Conservation (phyloP, 345 rosid species). For the Balakata baccata region DNA sequence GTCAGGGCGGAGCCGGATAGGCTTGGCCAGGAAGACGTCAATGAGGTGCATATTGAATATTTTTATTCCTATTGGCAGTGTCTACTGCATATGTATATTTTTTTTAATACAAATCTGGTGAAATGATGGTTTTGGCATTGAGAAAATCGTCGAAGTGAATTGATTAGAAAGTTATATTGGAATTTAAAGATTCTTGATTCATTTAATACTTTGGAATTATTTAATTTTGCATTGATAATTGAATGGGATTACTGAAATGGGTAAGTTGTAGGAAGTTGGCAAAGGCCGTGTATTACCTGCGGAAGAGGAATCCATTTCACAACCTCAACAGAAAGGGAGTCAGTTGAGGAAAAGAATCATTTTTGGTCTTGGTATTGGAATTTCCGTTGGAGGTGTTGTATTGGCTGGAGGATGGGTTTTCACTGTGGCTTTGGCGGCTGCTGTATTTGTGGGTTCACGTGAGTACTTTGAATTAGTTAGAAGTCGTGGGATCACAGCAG, state of each 20-base stretch:
- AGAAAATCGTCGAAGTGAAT: neutral
- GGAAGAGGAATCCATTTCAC: constrained; percentile 32
- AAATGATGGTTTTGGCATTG: neutral
- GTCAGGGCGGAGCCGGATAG: constrained; percentile 49
- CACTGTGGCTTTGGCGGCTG: constrained; percentile 54
- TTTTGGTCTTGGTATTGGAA: constrained; percentile 78
- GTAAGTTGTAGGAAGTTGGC: constrained; percentile 47
- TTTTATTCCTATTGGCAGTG: neutral
- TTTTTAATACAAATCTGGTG: neutral
- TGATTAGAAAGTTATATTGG: neutral
- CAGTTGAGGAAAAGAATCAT: constrained; percentile 64
- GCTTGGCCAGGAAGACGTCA: constrained; percentile 37
- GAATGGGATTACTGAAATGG: constrained; percentile 26
- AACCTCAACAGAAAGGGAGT: constrained; percentile 43
- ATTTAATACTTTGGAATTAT: neutral
- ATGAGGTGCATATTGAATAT: constrained; percentile 31
- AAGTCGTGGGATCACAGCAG: constrained; percentile 74
- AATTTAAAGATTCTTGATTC: neutral
- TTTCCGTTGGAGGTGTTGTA: constrained; percentile 68
- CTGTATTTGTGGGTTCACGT: constrained; percentile 68
- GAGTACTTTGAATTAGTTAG: constrained; percentile 86
- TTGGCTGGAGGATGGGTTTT: constrained; percentile 91
- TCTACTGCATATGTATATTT: neutral
- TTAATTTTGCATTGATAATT: neutral
- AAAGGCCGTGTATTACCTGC: constrained; percentile 30